Evolutionary conservation across 2,329 filamentous ascomycete species (phyloP).

Genomic region (Lachnellula willkommii): DNA sequence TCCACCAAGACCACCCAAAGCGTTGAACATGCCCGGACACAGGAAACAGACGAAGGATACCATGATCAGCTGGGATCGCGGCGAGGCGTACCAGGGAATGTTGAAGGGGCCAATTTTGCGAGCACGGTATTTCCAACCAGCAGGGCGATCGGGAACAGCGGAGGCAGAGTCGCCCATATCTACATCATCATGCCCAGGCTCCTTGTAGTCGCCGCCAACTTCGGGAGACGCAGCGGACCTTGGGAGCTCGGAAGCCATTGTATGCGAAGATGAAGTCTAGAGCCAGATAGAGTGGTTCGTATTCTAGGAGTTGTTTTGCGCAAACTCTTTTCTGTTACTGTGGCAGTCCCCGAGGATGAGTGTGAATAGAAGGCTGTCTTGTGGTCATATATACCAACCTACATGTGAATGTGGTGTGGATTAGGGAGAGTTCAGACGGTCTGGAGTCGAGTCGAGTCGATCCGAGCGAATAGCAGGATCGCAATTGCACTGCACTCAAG

Average conservation of each 20-base stretch:
- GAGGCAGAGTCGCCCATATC: neutral
- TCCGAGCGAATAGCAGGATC: too few relatives aligned
- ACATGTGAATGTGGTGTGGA: too few relatives aligned
- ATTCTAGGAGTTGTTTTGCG: too few relatives aligned
- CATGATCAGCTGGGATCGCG: constrained; percentile 65
- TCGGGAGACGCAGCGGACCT: neutral
- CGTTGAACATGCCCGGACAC: constrained; percentile 70
- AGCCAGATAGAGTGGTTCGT: too few relatives aligned
- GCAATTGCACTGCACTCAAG: too few relatives aligned
- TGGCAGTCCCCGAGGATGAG: too few relatives aligned
- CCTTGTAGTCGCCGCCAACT: neutral
- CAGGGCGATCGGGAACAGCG: constrained; percentile 9
- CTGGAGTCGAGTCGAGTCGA: too few relatives aligned
- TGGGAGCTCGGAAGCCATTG: neutral
- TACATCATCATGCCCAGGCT: neutral
- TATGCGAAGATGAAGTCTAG: neutral
- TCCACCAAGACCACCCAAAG: constrained; percentile 59
- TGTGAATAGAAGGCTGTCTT: too few relatives aligned
- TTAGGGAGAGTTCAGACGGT: too few relatives aligned
- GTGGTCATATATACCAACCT: too few relatives aligned
- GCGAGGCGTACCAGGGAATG: constrained; percentile 66
- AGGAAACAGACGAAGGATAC: constrained; percentile 67
- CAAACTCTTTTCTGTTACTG: too few relatives aligned
- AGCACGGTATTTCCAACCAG: constrained; percentile 64
- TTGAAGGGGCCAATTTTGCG: constrained; percentile 49